Percentiles rank a stretch among this genome's conserved stretches.
These are phyloP conservation scores for Curvularia sp. DNA, from an alignment of 2,329 filamentous ascomycete genomes.

Conservation along the genomic window DNA sequence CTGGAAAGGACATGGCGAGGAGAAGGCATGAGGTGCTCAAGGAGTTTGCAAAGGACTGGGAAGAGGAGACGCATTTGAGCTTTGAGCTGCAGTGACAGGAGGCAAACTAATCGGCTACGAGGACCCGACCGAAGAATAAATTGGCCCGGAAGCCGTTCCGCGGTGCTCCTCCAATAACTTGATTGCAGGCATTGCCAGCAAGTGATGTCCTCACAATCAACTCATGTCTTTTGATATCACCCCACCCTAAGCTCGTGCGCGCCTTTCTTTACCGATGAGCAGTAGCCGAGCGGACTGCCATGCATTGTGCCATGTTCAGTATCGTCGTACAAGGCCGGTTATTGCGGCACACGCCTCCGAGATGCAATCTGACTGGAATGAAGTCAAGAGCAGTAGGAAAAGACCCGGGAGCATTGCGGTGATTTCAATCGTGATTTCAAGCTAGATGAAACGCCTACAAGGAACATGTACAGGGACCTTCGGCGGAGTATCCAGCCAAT, in stretches of 20 bases:
- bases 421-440: not conserved
- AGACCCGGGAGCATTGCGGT: not conserved
- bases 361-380: not conserved
- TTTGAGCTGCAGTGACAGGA: slow-evolving; percentile 21
- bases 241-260: not conserved
- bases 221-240: not conserved
- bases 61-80: slow-evolving; percentile 21
- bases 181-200: not conserved
- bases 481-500: slow-evolving; percentile 6
- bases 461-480: not conserved
- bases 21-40: slow-evolving; percentile 24
- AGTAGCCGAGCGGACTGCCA: slow-evolving; percentile 5
- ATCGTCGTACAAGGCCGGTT: not conserved
- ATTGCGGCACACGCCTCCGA: not conserved
- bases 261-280: slow-evolving; percentile 4
- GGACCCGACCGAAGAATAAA: not conserved
- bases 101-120: too few species aligned
- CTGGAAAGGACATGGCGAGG: slow-evolving; percentile 32
- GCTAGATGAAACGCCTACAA: not conserved
- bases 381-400: not conserved
- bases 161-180: not conserved
- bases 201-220: not conserved
- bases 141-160: not conserved
- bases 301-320: too few species aligned
- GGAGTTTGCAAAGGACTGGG: slow-evolving; percentile 28